Conservation (phyloP, 2,329 filamentous ascomycete species). For the Trichoderma semiorbis region DNA sequence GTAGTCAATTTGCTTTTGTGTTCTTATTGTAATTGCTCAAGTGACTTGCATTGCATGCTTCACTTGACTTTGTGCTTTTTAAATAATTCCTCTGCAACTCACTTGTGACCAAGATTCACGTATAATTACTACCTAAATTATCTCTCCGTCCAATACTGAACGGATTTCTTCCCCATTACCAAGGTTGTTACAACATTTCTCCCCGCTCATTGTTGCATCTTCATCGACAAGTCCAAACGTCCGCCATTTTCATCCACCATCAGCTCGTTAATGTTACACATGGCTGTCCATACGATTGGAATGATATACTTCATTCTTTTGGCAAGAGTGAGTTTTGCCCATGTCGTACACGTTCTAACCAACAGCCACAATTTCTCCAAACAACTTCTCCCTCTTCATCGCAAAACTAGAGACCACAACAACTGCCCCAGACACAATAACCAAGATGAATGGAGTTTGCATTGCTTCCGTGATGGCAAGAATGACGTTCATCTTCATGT, state of each 20-base stretch:
- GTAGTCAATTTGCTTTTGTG: neutral
- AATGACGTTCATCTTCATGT: neutral
- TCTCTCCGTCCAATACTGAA: neutral
- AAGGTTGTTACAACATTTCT: neutral
- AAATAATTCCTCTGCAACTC: neutral
- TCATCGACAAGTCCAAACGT: neutral
- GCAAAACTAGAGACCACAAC: neutral
- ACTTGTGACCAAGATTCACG: neutral
- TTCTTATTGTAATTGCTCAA: neutral
- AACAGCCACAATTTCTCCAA: neutral
- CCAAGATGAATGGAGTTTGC: slow-evolving; percentile 3
- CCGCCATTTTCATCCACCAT: neutral
- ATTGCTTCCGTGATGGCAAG: slow-evolving; percentile 7
- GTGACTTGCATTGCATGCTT: neutral
- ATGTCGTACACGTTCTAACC: neutral
- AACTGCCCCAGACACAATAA: slow-evolving; percentile 4
- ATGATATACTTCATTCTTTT: too few relatives aligned
- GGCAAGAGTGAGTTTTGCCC: neutral
- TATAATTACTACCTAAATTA: neutral
- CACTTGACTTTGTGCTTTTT: neutral
- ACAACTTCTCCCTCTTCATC: neutral
- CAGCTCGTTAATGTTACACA: neutral
- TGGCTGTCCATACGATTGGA: too few relatives aligned
- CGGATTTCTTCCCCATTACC: neutral
- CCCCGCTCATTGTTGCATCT: neutral